Conservation (phyloP, 108 stramenopile genomes). For the Pseudonitzschia pungens region DNA sequence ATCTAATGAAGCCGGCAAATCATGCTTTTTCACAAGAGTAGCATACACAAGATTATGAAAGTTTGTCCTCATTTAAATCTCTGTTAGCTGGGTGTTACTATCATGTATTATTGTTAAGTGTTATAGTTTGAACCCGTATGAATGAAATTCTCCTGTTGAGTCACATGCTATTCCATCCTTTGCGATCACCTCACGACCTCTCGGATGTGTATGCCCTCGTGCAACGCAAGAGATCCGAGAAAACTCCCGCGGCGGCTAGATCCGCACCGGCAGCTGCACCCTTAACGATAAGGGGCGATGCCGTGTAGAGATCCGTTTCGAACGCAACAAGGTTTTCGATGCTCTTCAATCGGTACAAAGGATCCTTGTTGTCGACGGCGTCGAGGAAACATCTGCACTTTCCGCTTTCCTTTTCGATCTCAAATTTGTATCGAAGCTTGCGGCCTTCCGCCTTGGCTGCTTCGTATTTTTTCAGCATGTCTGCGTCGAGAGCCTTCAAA, state of each 20-base stretch:
- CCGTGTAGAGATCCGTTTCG: constrained; percentile 62
- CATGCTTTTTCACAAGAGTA: no score
- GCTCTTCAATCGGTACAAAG: constrained; percentile 56
- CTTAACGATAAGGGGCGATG: constrained; percentile 82
- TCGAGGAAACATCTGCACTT: constrained; percentile 41
- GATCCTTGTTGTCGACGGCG: constrained; percentile 44
- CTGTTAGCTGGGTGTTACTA: constrained; percentile 5
- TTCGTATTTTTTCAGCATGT: constrained; percentile 56
- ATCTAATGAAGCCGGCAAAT: no score
- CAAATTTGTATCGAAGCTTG: constrained; percentile 78
- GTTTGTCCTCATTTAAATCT: not conserved
- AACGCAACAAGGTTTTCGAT: constrained; percentile 72
- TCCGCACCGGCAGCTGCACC: constrained; percentile 86
- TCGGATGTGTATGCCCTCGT: constrained; percentile 56
- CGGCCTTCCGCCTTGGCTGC: constrained; percentile 47
- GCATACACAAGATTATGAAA: no score
- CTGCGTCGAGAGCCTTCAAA: constrained; percentile 43
- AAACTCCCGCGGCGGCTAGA: constrained; percentile 78
- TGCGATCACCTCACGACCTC: not conserved
- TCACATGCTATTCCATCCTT: not conserved
- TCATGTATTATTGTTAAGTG: not conserved
- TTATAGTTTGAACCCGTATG: not conserved
- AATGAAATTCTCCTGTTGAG: no score
- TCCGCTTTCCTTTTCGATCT: constrained; percentile 56
- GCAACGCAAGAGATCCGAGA: constrained; percentile 79